Conservation (phyloP, 2,329 filamentous ascomycete genomes). For the Pseudocercospora fuligena region DNA sequence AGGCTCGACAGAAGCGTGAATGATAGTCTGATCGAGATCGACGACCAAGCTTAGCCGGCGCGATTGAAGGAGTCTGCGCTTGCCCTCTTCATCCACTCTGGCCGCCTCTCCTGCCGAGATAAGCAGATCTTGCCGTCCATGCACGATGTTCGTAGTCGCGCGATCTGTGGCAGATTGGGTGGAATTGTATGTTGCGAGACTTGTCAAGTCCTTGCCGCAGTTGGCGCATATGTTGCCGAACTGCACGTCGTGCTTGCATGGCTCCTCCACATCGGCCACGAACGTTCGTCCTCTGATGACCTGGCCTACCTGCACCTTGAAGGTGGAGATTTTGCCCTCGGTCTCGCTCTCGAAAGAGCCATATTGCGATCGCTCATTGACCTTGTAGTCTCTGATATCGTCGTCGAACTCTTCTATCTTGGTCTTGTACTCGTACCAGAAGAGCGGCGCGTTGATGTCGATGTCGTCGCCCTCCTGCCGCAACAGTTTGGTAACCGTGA, state of each 20-base stretch:
- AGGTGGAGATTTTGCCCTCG: slow-evolving; percentile 77
- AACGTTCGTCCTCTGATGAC: slow-evolving; percentile 60
- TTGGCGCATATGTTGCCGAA: slow-evolving; percentile 88
- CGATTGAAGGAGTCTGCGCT: slow-evolving; percentile 77
- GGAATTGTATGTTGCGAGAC: slow-evolving; percentile 76
- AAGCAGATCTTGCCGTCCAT: slow-evolving; percentile 84
- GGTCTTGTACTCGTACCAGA: slow-evolving; percentile 87
- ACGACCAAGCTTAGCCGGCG: slow-evolving; percentile 92
- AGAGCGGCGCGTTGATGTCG: slow-evolving; percentile 74
- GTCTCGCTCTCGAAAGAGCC: slow-evolving; percentile 81
- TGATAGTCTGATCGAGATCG: slow-evolving; percentile 97
- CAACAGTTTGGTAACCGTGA: slow-evolving; percentile 85
- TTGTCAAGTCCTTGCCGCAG: slow-evolving; percentile 96
- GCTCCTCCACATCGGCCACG: slow-evolving; percentile 81
- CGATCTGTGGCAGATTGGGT: slow-evolving; percentile 79
- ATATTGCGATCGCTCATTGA: slow-evolving; percentile 71
- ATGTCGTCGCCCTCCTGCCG: slow-evolving; percentile 76
- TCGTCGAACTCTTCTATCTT: slow-evolving; percentile 69
- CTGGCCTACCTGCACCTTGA: slow-evolving; percentile 72
- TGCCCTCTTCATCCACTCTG: slow-evolving; percentile 82
- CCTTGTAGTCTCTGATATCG: slow-evolving; percentile 67
- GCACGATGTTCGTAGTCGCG: slow-evolving; percentile 91
- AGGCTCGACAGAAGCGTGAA: slow-evolving; percentile 95
- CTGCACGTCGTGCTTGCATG: slow-evolving; percentile 88
- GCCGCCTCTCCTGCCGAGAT: slow-evolving; percentile 83